Base-by-base conservation (phyloP, 768 basidiomycete species). In the Termitomyces sp. region DNA sequence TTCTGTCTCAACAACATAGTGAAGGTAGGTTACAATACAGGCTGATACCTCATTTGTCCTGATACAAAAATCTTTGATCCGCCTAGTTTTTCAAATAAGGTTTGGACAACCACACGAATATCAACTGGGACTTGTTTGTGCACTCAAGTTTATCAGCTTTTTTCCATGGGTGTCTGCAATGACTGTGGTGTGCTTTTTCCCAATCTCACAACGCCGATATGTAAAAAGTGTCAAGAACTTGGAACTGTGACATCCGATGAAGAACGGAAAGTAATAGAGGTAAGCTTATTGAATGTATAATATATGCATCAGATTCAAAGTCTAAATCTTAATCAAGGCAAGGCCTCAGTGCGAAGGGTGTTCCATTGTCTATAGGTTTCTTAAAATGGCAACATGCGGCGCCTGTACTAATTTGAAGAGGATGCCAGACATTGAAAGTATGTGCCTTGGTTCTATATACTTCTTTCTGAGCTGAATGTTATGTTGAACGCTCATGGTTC, bases 321-420 rank as follows among this genome's bases (percentile, higher is more conserved):
- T 18, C 38, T 46, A 32, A 43, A 30, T 41, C 12, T 32, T 26
- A 18, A 23, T 14, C 7, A 35, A 58, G 49, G 38, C 47, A n/a
- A 38, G 30, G 41, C 57, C 57, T 10, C 57, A 58, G 48, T 58
- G 49, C 14, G 26, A 49, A 58, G 57, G 47, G 13, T 58, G 57
- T 40, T 36, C 48, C 18, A 16, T 49, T 4, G n/a, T 50, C 18
- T 58, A 58, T 23, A 30, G 49, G 28, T 58, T 50, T 28, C 20
- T 58, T 12, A 58, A 43, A 50, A 12, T 26, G 8, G 18, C 35
- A 40, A 41, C 41, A 16, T 58, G 49, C 33, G 49, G 49, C n/a
- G 35, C n/a, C n/a, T n/a, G n/a, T n/a, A n/a, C n/a, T n/a, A n/a
- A n/a, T n/a, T n/a, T n/a, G n/a, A n/a, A n/a, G n/a, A n/a, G n/a